These are phyloP conservation scores for Fusarium oxysporum DNA, from an alignment of 2,329 filamentous ascomycete species.

Conservation along the genomic window DNA sequence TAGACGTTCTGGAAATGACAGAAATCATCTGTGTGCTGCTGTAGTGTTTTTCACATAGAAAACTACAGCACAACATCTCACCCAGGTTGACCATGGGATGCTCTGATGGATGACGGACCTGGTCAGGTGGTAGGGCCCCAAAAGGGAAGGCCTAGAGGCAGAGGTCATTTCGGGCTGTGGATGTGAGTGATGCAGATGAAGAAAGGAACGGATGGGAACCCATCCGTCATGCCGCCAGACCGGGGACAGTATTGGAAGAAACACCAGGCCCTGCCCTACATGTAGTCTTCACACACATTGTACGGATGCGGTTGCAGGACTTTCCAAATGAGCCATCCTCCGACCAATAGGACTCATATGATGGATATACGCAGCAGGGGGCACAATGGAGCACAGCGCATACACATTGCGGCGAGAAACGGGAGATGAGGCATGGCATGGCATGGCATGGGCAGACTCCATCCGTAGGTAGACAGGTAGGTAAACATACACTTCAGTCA, in stretches of 20 bases:
- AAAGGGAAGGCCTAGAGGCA: conserved; percentile 41
- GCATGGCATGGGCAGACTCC: conserved; percentile 11
- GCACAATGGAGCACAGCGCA: conserved; percentile 18
- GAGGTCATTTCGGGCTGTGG: conserved; percentile 36
- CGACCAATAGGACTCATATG: conserved; percentile 20
- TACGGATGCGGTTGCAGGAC: conserved; percentile 20
- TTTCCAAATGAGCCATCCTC: conserved; percentile 13
- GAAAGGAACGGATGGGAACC: conserved; percentile 37
- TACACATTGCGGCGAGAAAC: conserved; percentile 31
- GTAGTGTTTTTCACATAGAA: background rate
- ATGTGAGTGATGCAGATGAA: conserved; percentile 37
- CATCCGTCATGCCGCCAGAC: conserved; percentile 36
- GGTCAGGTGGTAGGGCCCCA: conserved; percentile 42
- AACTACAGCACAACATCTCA: conserved; percentile 21
- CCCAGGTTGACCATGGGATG: conserved; percentile 33
- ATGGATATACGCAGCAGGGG: conserved; percentile 19
- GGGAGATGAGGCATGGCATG: conserved; percentile 34
- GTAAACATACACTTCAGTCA: conserved; percentile 2
- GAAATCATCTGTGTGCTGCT: background rate
- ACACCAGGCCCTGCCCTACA: conserved; percentile 23
- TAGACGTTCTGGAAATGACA: conserved; percentile 5
- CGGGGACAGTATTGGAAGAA: conserved; percentile 12
- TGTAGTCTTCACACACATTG: conserved; percentile 21
- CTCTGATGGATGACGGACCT: conserved; percentile 28
- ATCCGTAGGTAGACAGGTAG: background rate